Evolutionary conservation across 768 basidiomycete genomes (phyloP), one percentile per base, ranked within the genome.

Genomic region (Phaeotremella skinneri): DNA sequence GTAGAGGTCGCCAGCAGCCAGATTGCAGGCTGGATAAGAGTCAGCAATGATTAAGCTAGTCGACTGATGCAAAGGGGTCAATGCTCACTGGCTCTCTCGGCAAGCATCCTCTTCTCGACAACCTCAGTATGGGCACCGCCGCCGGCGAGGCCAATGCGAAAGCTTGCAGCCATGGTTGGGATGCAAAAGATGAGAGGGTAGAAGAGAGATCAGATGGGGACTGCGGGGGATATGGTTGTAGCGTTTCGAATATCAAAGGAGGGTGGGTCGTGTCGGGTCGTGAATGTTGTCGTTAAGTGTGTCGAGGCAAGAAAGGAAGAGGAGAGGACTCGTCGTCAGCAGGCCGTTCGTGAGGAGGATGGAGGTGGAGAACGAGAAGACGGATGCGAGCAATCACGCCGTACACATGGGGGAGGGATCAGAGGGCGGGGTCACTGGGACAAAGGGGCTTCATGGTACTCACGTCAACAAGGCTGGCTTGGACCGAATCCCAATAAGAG

Each of bases 1-100:
- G 64, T 79, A 79, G 21, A 79, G 70, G 52, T 69, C 77, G 42
- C 73, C 76, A 29, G 63, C 58, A 25, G 58, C 58, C 45, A 75
- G 63, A 45, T 75, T 64, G 56, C 73, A 75, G 23, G 68, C 73
- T 74, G 61, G 2, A 34, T 21, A 52, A 26, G 48, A 62, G 50
- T 55, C 50, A 25, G 11, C 7, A 48, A 48, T 9, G 45, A 11
- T 25, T 11, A n/a, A 48, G 17, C 7, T 16, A 25, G 25, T 9
- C 7, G 45, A 48, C 45, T 16, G 7, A 7, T 9, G 45, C 17
- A 11, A 25, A 11, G 45, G 45, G 9, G n/a, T 41, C 11, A 11
- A 41, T 11, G 58, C 57, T 55, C 29, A 63, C 62, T 39, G 37
- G 53, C 58, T 67, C 59, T 49, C 32, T 55, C 47, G 34, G 54